Evolutionary conservation across 805 yeast genomes (phyloP), one percentile per base, ranked within the genome.

Genomic region (Jamesozyma jinghongensis): DNA sequence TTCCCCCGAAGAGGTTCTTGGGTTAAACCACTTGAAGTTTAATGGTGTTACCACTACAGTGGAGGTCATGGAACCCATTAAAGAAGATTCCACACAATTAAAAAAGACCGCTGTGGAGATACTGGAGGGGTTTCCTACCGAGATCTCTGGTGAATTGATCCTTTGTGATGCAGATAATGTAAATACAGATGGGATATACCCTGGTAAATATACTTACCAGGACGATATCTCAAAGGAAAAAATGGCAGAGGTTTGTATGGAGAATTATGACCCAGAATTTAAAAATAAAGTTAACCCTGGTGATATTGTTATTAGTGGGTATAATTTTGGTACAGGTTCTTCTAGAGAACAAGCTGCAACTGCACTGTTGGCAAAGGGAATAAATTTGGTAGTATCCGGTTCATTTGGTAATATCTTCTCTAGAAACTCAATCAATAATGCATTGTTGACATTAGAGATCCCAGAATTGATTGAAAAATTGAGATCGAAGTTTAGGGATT

Each of bases 191-290:
- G 99, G 97, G 57, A 92, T 92, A 44, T 92, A 92, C 61, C 99
- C 99, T 18, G 99, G 99, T 50, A 92, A 92, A 62, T 92, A 92
- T 71, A 92, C 99, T 8, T 92, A 92, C 67, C 97, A 92, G 68
- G 99, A 92, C 63, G 97, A 92, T 59, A 92, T 92, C 36, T 75
- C 97, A 32, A 74, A 83, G 56, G 95, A 85, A 53, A 85, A 82
- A 61, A 92, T 92, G 99, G 98, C 98, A 28, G 84, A 90, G 65
- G 98, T 92, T 36, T 92, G 98, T 69, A 92, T 92, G 99, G 98
- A 92, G 67, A 92, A 92, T 69, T 92, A 92, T 65, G 99, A 92
- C 63, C 61, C 85, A 12, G 95, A 88, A 50, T 92, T 92, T 63
- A 80, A 83, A 43, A 47, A 65, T 25, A 88, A 86, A 70, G 84